Percentiles rank a stretch among this genome's conserved stretches.
phyloP scores from a whole-genome alignment of 164 flowering plant species.

The Stephania yunnanensis region DNA sequence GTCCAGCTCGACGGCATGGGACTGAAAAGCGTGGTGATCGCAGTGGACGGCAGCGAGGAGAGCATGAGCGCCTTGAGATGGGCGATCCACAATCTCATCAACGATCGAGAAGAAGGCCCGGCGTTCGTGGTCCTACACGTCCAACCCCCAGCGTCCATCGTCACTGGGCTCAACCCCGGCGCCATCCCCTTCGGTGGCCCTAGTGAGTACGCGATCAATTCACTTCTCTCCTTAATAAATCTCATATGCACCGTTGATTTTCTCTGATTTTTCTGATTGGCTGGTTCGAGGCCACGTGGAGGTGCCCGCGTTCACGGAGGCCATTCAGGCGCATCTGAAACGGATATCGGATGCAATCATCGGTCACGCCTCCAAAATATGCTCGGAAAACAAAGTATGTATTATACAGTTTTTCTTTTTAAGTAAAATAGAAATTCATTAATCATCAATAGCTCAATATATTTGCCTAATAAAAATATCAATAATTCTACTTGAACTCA shows the following conservation, averaged over 20 bases:
- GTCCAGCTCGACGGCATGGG: constrained; percentile 2
- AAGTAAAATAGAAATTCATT: too few species aligned
- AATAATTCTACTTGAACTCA: too few species aligned
- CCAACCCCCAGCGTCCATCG: constrained; percentile 64
- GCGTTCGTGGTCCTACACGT: constrained; percentile 44
- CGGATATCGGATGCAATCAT: constrained; percentile 61
- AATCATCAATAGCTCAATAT: too few species aligned
- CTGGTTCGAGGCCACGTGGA: constrained; percentile 38
- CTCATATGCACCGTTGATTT: background rate
- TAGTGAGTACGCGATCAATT: constrained; percentile 28
- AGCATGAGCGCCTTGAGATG: constrained; percentile 76
- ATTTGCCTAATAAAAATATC: too few species aligned
- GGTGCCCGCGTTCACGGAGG: constrained; percentile 83
- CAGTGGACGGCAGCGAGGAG: constrained; percentile 82
- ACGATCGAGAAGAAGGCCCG: constrained; percentile 2
- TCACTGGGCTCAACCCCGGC: constrained; percentile 64
- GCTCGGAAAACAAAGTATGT: constrained; percentile 44
- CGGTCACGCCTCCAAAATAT: constrained; percentile 53
- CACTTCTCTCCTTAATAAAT: background rate
- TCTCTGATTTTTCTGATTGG: background rate
- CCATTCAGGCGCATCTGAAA: constrained; percentile 72
- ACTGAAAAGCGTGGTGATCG: constrained; percentile 47
- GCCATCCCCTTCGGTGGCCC: constrained; percentile 85
- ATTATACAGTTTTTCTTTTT: background rate
- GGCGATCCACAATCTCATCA: constrained; percentile 61